Percentiles rank a stretch among this genome's conserved stretches.
phyloP scores from a whole-genome alignment of 768 basidiomycete genomes.

The Coprinopsis marcescibilis region DNA sequence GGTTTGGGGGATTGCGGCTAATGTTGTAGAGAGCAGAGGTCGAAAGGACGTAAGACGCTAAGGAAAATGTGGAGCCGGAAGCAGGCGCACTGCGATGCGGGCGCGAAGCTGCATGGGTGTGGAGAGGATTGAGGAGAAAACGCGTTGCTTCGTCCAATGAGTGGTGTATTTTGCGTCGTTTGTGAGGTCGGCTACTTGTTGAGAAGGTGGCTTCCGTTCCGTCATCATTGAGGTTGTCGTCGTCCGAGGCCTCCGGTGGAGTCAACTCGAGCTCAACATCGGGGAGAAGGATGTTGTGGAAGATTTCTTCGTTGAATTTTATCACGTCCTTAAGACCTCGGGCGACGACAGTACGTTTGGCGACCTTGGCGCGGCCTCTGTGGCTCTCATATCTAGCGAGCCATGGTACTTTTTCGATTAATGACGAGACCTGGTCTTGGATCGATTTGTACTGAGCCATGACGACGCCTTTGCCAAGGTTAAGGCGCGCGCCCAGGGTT shows the following conservation, averaged over 20 bases:
- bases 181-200: conserved; percentile 16
- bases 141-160: conserved; percentile 42
- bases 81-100: too few relatives aligned
- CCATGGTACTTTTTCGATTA: conserved; percentile 70
- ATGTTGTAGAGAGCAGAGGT: conserved; percentile 26
- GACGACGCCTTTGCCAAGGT: conserved; percentile 46
- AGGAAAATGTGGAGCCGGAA: conserved; percentile 26
- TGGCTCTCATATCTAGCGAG: conserved; percentile 49
- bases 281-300: conserved; percentile 37
- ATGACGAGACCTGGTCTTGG: conserved; percentile 53
- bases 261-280: conserved; percentile 32
- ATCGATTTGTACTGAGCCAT: conserved; percentile 66
- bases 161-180: conserved; percentile 24
- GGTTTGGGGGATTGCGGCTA: conserved; percentile 40
- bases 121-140: conserved; percentile 57
- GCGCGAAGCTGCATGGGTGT: conserved; percentile 16
- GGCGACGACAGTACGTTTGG: conserved; percentile 61
- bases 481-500: conserved; percentile 46
- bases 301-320: conserved; percentile 60
- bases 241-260: conserved; percentile 15
- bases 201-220: conserved; percentile 2
- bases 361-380: conserved; percentile 50
- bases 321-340: conserved; percentile 66
- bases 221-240: conserved; percentile 22
- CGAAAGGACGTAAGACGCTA: conserved; percentile 53